Evolutionary conservation across 257 asterid genomes (phyloP).

Genomic region (Cruciata laevipes): DNA sequence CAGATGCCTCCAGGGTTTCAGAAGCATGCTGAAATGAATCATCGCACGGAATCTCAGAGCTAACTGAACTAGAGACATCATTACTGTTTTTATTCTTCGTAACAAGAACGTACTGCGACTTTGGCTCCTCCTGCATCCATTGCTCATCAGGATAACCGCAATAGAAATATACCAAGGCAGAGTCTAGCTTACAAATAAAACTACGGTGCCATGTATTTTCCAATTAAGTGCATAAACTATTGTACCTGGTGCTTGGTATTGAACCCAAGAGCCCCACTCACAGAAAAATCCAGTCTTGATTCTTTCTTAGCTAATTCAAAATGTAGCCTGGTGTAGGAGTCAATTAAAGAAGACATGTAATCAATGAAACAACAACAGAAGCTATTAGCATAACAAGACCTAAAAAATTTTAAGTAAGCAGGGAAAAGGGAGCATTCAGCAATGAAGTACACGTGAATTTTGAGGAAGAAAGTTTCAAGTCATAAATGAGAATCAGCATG

Average conservation of each 20-base stretch:
- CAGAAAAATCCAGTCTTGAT: slow-evolving; percentile 44
- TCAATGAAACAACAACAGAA: neutral
- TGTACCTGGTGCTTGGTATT: slow-evolving; percentile 87
- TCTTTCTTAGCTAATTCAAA: slow-evolving; percentile 62
- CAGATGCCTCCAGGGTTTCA: slow-evolving; percentile 67
- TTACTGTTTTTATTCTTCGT: slow-evolving; percentile 30
- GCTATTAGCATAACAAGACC: neutral
- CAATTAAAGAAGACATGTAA: neutral
- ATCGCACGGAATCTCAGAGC: slow-evolving; percentile 20
- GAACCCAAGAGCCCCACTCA: slow-evolving; percentile 83
- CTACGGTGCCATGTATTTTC: slow-evolving; percentile 8
- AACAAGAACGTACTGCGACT: slow-evolving; percentile 68
- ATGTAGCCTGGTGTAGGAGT: slow-evolving; percentile 44
- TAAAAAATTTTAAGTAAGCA: neutral
- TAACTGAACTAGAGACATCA: slow-evolving; percentile 22
- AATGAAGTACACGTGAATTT: neutral
- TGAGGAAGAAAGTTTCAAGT: neutral
- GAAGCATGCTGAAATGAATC: slow-evolving; percentile 31
- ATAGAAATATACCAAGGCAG: neutral
- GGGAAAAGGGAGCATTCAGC: neutral
- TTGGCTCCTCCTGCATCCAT: slow-evolving; percentile 62
- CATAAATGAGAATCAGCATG: slow-evolving; percentile 7
- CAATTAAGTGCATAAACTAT: neutral
- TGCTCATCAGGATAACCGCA: slow-evolving; percentile 17
- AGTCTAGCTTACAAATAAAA: neutral